These are phyloP conservation scores for Evernia prunastri DNA, from an alignment of 495 filamentous ascomycete genomes.

Conservation along the genomic window DNA sequence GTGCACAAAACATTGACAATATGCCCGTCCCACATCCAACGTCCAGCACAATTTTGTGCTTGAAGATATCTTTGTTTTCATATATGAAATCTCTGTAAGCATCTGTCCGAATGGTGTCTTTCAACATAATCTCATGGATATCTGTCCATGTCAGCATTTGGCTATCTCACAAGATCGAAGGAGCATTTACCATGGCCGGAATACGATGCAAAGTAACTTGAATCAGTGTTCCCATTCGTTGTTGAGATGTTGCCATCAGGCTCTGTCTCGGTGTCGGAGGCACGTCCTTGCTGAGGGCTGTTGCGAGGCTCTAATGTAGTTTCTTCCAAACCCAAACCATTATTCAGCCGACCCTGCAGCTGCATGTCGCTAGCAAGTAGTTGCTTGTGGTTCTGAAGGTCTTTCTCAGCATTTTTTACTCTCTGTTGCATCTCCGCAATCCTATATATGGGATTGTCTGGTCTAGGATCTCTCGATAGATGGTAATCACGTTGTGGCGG, in stretches of 20 bases:
- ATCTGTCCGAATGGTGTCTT: slow-evolving; percentile 61
- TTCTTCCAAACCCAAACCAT: neutral
- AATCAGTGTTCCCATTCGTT: slow-evolving; percentile 6
- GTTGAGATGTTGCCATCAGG: neutral
- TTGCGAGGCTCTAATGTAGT: neutral
- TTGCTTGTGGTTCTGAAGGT: neutral
- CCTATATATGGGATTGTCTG: neutral
- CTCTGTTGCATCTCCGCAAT: slow-evolving; percentile 2
- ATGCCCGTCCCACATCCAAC: slow-evolving; percentile 92
- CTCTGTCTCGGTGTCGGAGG: neutral
- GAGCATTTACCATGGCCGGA: slow-evolving; percentile 16
- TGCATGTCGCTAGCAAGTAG: neutral
- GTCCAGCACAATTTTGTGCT: slow-evolving; percentile 84
- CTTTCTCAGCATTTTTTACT: slow-evolving; percentile 4
- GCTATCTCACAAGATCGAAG: too few species aligned
- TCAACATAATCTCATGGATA: slow-evolving; percentile 91
- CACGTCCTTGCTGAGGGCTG: neutral
- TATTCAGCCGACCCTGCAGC: neutral
- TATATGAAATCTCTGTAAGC: slow-evolving; percentile 67
- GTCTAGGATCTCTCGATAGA: neutral
- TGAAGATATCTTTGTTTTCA: slow-evolving; percentile 83
- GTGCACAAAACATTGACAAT: slow-evolving; percentile 89
- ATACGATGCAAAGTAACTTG: slow-evolving; percentile 19
- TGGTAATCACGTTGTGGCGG: neutral
- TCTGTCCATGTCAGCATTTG: slow-evolving; percentile 39